Evolutionary conservation across 306 rosid genomes (phyloP).

Genomic region (Dicorynia guianensis): DNA sequence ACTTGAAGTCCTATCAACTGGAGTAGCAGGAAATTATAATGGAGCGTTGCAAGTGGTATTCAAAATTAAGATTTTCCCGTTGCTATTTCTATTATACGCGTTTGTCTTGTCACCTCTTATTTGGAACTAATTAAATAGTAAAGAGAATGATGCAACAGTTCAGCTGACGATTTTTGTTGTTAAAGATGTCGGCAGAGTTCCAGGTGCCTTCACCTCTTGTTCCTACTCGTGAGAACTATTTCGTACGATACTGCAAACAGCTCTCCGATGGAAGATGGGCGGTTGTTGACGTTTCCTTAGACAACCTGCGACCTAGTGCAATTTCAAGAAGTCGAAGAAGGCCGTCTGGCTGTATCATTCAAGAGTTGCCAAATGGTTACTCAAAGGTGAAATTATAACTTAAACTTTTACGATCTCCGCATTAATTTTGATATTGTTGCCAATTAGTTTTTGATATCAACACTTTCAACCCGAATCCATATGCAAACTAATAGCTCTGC

Average conservation of each 20-base stretch:
- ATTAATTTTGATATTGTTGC: background rate
- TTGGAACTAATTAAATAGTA: background rate
- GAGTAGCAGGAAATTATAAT: conserved; percentile 72
- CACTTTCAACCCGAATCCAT: no score
- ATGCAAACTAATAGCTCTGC: no score
- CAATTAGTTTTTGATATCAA: no score
- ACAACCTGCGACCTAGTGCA: conserved; percentile 55
- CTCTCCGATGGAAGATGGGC: conserved; percentile 69
- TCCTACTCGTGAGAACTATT: conserved; percentile 69
- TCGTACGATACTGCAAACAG: conserved; percentile 80
- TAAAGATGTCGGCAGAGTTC: conserved; percentile 68
- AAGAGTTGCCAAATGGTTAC: conserved; percentile 76
- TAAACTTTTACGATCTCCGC: background rate
- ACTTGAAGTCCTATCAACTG: conserved; percentile 71
- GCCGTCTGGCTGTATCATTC: conserved; percentile 93
- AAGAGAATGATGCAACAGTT: background rate
- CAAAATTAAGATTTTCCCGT: background rate
- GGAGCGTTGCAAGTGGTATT: conserved; percentile 87
- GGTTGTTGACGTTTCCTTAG: conserved; percentile 84
- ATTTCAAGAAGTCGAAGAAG: conserved; percentile 56
- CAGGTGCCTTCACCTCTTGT: conserved; percentile 84
- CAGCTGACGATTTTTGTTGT: background rate
- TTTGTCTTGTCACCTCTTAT: background rate
- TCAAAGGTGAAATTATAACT: conserved; percentile 58
- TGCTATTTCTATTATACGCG: background rate